Evolutionary conservation across 2,329 filamentous ascomycete species (phyloP).

Genomic region (Talaromyces sp.): DNA sequence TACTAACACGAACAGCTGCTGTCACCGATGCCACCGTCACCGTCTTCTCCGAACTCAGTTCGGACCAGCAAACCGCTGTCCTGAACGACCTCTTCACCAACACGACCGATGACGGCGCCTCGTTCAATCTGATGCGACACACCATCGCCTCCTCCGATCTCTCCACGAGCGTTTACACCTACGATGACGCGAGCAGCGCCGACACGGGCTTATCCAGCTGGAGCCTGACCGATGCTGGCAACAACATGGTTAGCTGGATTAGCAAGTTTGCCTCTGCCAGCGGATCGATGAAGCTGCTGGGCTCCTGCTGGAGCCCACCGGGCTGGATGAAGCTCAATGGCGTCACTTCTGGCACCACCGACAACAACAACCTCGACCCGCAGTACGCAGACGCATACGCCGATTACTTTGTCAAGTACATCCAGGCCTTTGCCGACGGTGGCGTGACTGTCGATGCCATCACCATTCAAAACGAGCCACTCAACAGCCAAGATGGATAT

Average conservation of each 20-base stretch:
- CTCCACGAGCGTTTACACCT: not conserved
- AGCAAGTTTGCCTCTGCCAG: not conserved
- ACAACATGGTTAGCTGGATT: slow-evolving; percentile 1
- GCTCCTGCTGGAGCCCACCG: slow-evolving; percentile 5
- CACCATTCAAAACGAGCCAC: slow-evolving; percentile 5
- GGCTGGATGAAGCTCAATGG: slow-evolving; percentile 7
- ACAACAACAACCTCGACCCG: slow-evolving; percentile 4
- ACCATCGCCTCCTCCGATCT: slow-evolving; percentile 5
- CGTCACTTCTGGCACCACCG: not conserved
- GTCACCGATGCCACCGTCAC: slow-evolving; percentile 8
- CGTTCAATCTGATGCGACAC: slow-evolving; percentile 3
- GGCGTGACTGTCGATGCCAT: slow-evolving; percentile 6
- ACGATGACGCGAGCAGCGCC: not conserved
- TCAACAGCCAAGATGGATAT: slow-evolving; percentile 7
- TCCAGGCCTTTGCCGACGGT: slow-evolving; percentile 2
- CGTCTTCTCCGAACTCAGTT: slow-evolving; percentile 2
- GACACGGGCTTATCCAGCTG: not conserved
- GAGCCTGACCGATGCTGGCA: not conserved
- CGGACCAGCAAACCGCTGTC: not conserved
- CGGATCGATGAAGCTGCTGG: not conserved
- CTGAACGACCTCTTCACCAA: slow-evolving; percentile 3
- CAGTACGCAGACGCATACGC: slow-evolving; percentile 1
- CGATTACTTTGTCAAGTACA: slow-evolving; percentile 6
- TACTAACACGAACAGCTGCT: not conserved
- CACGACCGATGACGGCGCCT: not conserved